phyloP scores from a whole-genome alignment of 345 rosid species.

The Hevea brasiliensis region DNA sequence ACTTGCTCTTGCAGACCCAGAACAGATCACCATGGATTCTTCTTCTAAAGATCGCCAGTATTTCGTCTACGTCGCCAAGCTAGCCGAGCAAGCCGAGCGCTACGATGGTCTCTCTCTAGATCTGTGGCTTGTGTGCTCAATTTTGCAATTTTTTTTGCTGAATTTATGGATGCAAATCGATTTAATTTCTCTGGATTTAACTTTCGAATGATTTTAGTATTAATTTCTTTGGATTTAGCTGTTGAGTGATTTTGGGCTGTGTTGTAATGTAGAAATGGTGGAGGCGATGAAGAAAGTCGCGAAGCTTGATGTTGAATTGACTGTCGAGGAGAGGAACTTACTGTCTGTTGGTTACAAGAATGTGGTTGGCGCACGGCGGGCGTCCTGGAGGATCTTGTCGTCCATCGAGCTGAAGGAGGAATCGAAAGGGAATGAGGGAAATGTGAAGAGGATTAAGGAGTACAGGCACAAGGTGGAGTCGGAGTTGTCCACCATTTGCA shows the following conservation, averaged over 20 bases:
- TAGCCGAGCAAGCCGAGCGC: conserved; percentile 75
- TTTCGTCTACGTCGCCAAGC: conserved; percentile 54
- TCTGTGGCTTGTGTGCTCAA: background rate
- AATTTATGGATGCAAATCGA: background rate
- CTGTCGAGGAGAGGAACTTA: conserved; percentile 59
- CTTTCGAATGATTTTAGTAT: background rate
- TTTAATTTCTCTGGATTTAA: background rate
- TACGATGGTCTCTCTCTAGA: conserved; percentile 41
- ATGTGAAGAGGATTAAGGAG: conserved; percentile 48
- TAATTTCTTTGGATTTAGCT: background rate
- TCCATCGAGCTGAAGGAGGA: conserved; percentile 74
- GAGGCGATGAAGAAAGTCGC: conserved; percentile 67
- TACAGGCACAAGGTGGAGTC: conserved; percentile 48
- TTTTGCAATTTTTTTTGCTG: background rate
- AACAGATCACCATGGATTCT: conserved; percentile 35
- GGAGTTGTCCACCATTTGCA: conserved; percentile 47
- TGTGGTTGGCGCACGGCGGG: conserved; percentile 65
- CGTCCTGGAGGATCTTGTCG: conserved; percentile 65
- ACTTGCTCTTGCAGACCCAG: background rate
- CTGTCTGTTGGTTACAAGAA: conserved; percentile 76
- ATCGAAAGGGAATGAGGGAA: conserved; percentile 46
- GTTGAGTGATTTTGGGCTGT: background rate
- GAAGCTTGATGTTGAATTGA: conserved; percentile 49
- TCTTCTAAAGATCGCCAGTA: conserved; percentile 45
- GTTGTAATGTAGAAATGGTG: conserved; percentile 49